Percentiles rank a stretch among this genome's conserved stretches.
Evolutionary conservation across 805 yeast species (phyloP).

Genomic region (Nakazawaea peltata): DNA sequence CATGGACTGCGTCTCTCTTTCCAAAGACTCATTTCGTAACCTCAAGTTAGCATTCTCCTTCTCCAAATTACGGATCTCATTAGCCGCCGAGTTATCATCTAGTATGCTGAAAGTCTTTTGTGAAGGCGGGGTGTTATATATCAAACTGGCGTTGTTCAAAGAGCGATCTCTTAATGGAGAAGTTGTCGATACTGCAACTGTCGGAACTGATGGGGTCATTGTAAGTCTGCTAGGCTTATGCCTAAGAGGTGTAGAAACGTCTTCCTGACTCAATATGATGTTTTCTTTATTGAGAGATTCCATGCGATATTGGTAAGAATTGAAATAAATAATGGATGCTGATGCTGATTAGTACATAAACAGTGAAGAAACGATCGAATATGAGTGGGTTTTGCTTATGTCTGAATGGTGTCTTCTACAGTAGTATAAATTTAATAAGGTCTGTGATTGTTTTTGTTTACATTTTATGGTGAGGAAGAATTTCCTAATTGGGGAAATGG

Average conservation of each 20-base stretch:
- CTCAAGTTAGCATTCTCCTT: conserved; percentile 21
- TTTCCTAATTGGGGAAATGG: not conserved
- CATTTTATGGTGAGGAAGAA: not conserved
- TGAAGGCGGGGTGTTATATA: too few species aligned
- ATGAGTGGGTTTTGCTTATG: too few species aligned
- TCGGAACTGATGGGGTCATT: too few species aligned
- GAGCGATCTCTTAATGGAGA: conserved; percentile 16
- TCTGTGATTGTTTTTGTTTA: too few species aligned
- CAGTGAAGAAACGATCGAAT: not conserved
- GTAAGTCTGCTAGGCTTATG: conserved; percentile 2
- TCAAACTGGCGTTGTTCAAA: conserved; percentile 2
- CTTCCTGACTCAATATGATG: conserved; percentile 7
- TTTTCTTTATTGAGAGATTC: conserved; percentile 9
- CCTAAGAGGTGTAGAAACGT: conserved; percentile 8
- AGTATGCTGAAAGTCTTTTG: too few species aligned
- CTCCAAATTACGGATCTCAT: conserved; percentile 19
- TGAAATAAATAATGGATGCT: not conserved
- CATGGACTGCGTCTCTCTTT: conserved; percentile 26
- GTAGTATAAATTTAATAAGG: too few species aligned
- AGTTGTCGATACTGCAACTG: too few species aligned
- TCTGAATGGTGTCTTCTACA: too few species aligned
- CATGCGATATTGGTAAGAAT: conserved; percentile 1
- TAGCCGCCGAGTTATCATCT: not conserved
- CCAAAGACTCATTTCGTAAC: conserved; percentile 20
- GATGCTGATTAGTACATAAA: not conserved